Percentiles rank a stretch among this genome's conserved stretches.
Evolutionary conservation across 2,329 filamentous ascomycete genomes (phyloP).

Genomic region (Penicillium janthinellum): DNA sequence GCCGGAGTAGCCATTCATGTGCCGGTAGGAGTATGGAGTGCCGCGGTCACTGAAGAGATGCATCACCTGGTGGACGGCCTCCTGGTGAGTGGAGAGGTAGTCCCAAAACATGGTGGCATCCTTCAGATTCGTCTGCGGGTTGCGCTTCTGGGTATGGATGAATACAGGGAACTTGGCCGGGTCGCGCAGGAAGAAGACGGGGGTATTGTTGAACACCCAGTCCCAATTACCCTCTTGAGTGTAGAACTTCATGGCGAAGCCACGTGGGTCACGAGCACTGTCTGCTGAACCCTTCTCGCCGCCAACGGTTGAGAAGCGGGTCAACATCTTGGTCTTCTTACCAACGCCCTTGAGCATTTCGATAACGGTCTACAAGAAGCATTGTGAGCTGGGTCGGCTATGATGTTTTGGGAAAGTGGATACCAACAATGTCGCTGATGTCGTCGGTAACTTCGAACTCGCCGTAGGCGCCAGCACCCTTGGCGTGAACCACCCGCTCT

Average conservation of each 20-base stretch:
- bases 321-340: conserved; percentile 68
- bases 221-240: conserved; percentile 76
- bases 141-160: conserved; percentile 74
- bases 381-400: background rate
- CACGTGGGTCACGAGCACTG: conserved; percentile 70
- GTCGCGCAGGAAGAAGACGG: conserved; percentile 75
- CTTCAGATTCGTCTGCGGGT: conserved; percentile 69
- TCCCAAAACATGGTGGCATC: conserved; percentile 73
- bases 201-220: conserved; percentile 72
- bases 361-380: conserved; percentile 35
- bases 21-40: conserved; percentile 65
- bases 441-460: conserved; percentile 52
- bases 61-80: conserved; percentile 66
- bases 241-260: conserved; percentile 73
- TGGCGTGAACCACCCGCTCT: conserved; percentile 48
- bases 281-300: conserved; percentile 73
- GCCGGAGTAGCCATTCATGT: conserved; percentile 69
- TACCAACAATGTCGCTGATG: conserved; percentile 50
- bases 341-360: conserved; percentile 61
- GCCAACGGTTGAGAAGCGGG: conserved; percentile 75
- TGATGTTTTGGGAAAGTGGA: background rate
- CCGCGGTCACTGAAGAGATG: conserved; percentile 67
- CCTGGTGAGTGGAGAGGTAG: conserved; percentile 62
- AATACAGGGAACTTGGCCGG: conserved; percentile 73
- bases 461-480: conserved; percentile 46